Conservation (phyloP, 805 yeast genomes). For the Zygoascus biomembranicola region DNA sequence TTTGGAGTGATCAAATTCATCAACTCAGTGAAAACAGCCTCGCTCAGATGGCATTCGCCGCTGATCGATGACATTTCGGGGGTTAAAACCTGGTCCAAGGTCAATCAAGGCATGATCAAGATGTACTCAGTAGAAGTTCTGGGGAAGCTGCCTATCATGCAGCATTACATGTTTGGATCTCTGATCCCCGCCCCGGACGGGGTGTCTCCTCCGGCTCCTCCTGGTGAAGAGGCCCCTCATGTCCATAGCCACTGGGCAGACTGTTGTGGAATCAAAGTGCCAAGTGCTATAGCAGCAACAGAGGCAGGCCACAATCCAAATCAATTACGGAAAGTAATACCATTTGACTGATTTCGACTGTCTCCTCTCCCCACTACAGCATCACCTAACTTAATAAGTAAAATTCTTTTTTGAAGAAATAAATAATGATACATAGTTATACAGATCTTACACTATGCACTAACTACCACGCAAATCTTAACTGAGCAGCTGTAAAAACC, state of each 20-base stretch:
- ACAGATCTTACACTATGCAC: not conserved
- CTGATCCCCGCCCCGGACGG: constrained; percentile 68
- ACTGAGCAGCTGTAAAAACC: constrained; percentile 84
- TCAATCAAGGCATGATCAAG: constrained; percentile 87
- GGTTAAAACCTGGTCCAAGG: constrained; percentile 83
- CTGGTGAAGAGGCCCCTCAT: constrained; percentile 29
- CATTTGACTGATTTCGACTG: constrained; percentile 19
- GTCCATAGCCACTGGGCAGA: constrained; percentile 76
- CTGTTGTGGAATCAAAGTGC: constrained; percentile 94
- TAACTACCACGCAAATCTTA: constrained; percentile 84
- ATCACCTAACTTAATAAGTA: not conserved
- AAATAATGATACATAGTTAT: not conserved
- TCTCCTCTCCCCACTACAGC: not conserved
- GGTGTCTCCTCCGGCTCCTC: constrained; percentile 33
- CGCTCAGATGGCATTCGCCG: constrained; percentile 91
- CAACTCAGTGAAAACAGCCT: constrained; percentile 68
- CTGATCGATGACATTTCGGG: constrained; percentile 93
- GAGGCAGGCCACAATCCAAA: constrained; percentile 13
- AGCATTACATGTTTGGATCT: constrained; percentile 82
- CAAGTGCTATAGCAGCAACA: constrained; percentile 90
- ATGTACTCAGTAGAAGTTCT: constrained; percentile 95
- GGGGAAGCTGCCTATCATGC: constrained; percentile 84
- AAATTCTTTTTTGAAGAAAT: not conserved
- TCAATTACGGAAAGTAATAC: constrained; percentile 16
- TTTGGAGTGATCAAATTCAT: constrained; percentile 83